Conservation (phyloP, 2,329 filamentous ascomycete genomes). For the Botryosphaeria dothidea region DNA sequence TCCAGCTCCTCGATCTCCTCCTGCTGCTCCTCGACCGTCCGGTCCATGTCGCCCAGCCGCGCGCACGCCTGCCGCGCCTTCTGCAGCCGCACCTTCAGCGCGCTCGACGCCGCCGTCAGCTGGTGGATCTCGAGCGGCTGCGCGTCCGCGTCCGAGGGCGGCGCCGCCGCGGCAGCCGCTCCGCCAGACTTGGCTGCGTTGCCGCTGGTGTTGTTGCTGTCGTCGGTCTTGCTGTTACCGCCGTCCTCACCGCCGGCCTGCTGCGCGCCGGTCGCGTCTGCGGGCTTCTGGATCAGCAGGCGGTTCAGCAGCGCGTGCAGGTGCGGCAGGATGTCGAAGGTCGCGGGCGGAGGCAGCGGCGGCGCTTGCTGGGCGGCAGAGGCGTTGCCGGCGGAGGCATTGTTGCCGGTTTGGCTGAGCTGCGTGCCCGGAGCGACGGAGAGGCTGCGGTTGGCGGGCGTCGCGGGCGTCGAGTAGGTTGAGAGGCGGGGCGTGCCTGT, state of each 20-base stretch:
- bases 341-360: conserved; percentile 72
- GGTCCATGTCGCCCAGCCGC: conserved; percentile 68
- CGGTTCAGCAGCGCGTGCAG: conserved; percentile 76
- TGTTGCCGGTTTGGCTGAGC: background rate
- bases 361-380: conserved; percentile 41
- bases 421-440: background rate
- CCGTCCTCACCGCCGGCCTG: conserved; percentile 23
- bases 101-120: conserved; percentile 74
- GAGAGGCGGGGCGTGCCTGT: conserved; percentile 16
- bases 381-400: background rate
- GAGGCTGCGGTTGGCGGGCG: conserved; percentile 3
- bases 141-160: conserved; percentile 10
- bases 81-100: conserved; percentile 80
- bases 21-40: conserved; percentile 68
- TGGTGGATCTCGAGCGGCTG: conserved; percentile 67
- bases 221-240: conserved; percentile 37
- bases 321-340: conserved; percentile 82
- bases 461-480: conserved; percentile 4
- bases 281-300: conserved; percentile 49
- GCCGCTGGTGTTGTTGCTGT: conserved; percentile 46
- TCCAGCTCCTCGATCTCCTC: conserved; percentile 69
- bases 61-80: conserved; percentile 69
- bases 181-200: conserved; percentile 26
- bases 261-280: conserved; percentile 33
- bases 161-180: conserved; percentile 35